Percentiles rank a stretch among this genome's conserved stretches.
phyloP scores from a whole-genome alignment of 495 filamentous ascomycete genomes.

The Margaritispora aquatica region DNA sequence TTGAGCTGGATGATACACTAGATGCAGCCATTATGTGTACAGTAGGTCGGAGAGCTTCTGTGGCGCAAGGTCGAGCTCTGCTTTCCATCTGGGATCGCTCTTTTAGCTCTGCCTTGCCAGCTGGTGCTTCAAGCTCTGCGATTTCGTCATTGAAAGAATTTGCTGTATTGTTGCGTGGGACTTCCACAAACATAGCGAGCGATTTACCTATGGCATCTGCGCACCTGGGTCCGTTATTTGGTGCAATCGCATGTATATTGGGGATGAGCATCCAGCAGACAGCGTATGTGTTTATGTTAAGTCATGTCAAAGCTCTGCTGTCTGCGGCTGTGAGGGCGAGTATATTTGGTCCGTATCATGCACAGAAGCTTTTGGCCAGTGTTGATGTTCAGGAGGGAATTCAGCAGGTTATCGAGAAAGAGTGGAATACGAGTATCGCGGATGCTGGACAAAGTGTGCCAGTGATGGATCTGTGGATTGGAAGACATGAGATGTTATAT shows the following conservation, averaged over 20 bases:
- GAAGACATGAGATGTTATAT: conserved; percentile 91
- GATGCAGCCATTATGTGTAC: conserved; percentile 84
- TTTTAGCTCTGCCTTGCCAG: conserved; percentile 35
- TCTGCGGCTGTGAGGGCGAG: conserved; percentile 85
- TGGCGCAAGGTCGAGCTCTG: conserved; percentile 80
- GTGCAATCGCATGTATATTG: conserved; percentile 62
- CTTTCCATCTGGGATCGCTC: conserved; percentile 85
- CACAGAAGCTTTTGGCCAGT: conserved; percentile 74
- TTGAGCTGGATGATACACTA: conserved; percentile 70
- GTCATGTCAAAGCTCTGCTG: conserved; percentile 81
- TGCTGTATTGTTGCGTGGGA: conserved; percentile 26
- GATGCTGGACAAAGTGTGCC: conserved; percentile 84
- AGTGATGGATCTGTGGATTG: conserved; percentile 87
- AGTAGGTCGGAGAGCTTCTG: conserved; percentile 77
- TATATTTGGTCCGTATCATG: conserved; percentile 89
- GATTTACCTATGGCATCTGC: conserved; percentile 37
- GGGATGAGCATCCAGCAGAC: conserved; percentile 35
- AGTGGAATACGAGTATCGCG: conserved; percentile 52
- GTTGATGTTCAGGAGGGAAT: conserved; percentile 55
- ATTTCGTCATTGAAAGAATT: conserved; percentile 28
- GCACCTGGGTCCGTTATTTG: conserved; percentile 79
- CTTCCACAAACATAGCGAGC: conserved; percentile 24
- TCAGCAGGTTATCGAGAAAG: conserved; percentile 50
- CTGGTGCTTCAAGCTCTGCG: conserved; percentile 6
- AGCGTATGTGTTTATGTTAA: conserved; percentile 79